Percentiles rank a stretch among this genome's conserved stretches.
Evolutionary conservation across 2,329 filamentous ascomycete genomes (phyloP).

Genomic region (Colletotrichum acutatum): DNA sequence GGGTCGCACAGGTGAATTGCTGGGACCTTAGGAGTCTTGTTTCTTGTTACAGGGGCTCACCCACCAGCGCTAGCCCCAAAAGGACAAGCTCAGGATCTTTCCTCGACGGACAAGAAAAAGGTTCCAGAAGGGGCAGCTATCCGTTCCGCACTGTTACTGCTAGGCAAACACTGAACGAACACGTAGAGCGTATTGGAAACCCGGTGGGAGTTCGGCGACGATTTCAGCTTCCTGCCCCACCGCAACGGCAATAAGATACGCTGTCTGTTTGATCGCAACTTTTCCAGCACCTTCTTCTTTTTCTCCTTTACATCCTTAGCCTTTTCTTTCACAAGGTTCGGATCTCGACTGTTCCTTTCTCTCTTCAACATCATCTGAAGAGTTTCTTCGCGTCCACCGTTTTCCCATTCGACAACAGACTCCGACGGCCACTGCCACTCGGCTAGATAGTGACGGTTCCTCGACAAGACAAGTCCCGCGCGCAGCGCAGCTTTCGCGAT

Average conservation of each 20-base stretch:
- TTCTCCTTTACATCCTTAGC: slow-evolving; percentile 15
- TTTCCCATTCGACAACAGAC: background rate
- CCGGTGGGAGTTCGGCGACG: slow-evolving; percentile 30
- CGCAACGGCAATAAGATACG: slow-evolving; percentile 34
- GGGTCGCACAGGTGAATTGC: slow-evolving; percentile 24
- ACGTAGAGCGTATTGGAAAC: slow-evolving; percentile 38
- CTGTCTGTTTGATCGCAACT: slow-evolving; percentile 26
- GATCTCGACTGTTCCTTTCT: slow-evolving; percentile 12
- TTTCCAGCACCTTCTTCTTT: slow-evolving; percentile 30
- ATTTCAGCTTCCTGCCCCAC: slow-evolving; percentile 36
- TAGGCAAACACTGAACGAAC: slow-evolving; percentile 36
- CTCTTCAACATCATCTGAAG: background rate
- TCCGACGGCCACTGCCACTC: slow-evolving; percentile 19
- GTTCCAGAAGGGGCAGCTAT: slow-evolving; percentile 32
- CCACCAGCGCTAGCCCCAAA: slow-evolving; percentile 23
- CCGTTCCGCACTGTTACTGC: background rate
- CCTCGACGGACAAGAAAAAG: slow-evolving; percentile 32
- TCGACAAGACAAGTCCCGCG: slow-evolving; percentile 30
- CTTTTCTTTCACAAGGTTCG: slow-evolving; percentile 4
- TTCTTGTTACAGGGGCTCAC: slow-evolving; percentile 18
- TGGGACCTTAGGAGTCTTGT: slow-evolving; percentile 24
- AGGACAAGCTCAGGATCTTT: slow-evolving; percentile 18
- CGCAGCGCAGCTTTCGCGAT: slow-evolving; percentile 51
- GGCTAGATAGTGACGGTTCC: slow-evolving; percentile 24
- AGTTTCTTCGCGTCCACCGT: background rate